Base-by-base conservation (phyloP, 2,329 filamentous ascomycete genomes). In the Claviceps sorghi region DNA sequence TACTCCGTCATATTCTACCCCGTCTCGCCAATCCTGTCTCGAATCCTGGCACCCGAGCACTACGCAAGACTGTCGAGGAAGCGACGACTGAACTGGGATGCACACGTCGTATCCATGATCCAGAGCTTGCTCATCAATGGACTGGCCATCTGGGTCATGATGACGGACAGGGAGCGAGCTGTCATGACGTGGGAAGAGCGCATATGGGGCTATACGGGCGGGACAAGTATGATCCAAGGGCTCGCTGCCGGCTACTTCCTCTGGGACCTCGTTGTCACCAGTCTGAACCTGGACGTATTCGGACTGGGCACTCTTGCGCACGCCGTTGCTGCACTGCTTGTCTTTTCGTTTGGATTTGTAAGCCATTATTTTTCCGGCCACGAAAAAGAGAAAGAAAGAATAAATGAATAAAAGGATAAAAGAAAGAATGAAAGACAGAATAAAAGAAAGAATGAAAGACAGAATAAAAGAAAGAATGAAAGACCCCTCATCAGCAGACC, bases 181-280 rank as follows among this genome's bases (percentile, higher is more conserved):
- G 69, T 69, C 47, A 86, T 88, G 79, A 71, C 78, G 60, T 80
- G 77, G 71, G 73, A 82, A 60, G 80, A 82, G 63, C 77, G 84
- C 32, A 72, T 93, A 26, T 90, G 83, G 78, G 87, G 85, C 32
- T 93, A 94, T 63, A 86, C 82, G 8, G 84, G 84, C 32, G 78
- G 76, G 17, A 73, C 75, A 34, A 86, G 83, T 44, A 76, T 91
- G 72, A 78, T 90, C 51, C 85, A 89, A 67, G 83, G 82, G 10
- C 75, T 90, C 59, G 87, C 86, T 1, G 75, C 81, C 22, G 88
- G 88, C 10, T 94, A 94, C 65, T 94, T 94, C 63, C 67, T 91
- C 49, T 94, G 86, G 86, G 88, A 94, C 63, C 67, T 93, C 49
- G 69, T 82, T 57, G 76, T 89, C 56, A 89, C 85, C 43, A 67